Evolutionary conservation across 768 basidiomycete species (phyloP).

Genomic region (Kwoniella europaea): DNA sequence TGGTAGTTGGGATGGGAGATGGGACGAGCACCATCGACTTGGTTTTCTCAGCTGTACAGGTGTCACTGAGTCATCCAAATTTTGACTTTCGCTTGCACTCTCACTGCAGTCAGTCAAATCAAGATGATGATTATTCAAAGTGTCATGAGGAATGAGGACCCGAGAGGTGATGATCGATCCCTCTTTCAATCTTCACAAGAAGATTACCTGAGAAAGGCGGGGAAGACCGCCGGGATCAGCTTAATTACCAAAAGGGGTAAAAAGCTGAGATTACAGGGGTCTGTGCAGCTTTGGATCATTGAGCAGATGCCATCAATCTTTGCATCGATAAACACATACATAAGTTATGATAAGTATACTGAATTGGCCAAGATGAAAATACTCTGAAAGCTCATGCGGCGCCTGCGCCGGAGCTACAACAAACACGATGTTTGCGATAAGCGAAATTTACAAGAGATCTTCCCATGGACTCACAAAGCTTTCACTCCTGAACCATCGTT

Average conservation of each 20-base stretch:
- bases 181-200: not conserved
- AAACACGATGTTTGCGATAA: not conserved
- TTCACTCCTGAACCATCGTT: constrained; percentile 16
- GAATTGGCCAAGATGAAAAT: no score
- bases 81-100: not conserved
- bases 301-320: no score
- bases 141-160: constrained; percentile 9
- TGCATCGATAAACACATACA: no score
- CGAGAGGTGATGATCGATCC: constrained; percentile 18
- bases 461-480: constrained; percentile 14
- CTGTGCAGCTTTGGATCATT: no score
- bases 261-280: not conserved
- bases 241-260: not conserved
- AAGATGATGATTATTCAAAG: not conserved
- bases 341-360: no score
- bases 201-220: not conserved
- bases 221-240: not conserved
- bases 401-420: constrained; percentile 1
- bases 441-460: not conserved
- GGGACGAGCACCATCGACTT: no score
- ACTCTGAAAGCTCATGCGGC: no score
- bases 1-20: no score
- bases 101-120: not conserved
- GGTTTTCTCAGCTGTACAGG: no score
- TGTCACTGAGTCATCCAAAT: not conserved